phyloP scores from a whole-genome alignment of 2,329 filamentous ascomycete species.

The Gyromitra esculenta region DNA sequence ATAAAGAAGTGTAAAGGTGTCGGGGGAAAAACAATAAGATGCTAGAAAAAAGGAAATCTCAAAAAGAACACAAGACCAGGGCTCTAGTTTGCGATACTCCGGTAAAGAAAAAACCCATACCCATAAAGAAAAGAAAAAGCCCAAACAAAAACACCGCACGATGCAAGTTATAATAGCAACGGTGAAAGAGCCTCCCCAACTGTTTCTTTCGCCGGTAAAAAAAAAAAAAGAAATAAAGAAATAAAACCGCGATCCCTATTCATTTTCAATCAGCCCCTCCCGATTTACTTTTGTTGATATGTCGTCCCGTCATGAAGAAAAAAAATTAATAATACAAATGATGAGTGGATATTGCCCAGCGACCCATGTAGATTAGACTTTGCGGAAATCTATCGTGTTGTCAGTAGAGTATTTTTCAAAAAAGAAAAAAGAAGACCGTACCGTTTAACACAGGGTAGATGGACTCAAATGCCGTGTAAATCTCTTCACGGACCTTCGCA shows the following conservation, averaged over 20 bases:
- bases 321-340: conserved; percentile 55
- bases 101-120: conserved; percentile 53
- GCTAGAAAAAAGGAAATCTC: conserved; percentile 45
- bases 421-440: conserved; percentile 62
- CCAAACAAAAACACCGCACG: conserved; percentile 53
- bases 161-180: conserved; percentile 54
- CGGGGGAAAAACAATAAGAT: conserved; percentile 39
- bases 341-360: conserved; percentile 36
- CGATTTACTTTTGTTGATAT: conserved; percentile 54
- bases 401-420: conserved; percentile 54
- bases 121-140: conserved; percentile 52
- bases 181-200: conserved; percentile 46
- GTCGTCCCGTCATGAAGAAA: conserved; percentile 53
- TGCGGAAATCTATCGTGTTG: conserved; percentile 68
- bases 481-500: conserved; percentile 97
- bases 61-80: conserved; percentile 52
- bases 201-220: conserved; percentile 41
- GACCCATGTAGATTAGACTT: conserved; percentile 62
- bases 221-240: conserved; percentile 47
- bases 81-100: conserved; percentile 54
- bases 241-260: conserved; percentile 47
- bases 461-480: conserved; percentile 95
- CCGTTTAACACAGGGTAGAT: conserved; percentile 95
- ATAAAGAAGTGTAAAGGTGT: conserved; percentile 50
- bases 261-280: conserved; percentile 52